Percentiles rank a stretch among this genome's conserved stretches.
Conservation (phyloP, 306 rosid species). For the Psophocarpus tetragonolobus region DNA sequence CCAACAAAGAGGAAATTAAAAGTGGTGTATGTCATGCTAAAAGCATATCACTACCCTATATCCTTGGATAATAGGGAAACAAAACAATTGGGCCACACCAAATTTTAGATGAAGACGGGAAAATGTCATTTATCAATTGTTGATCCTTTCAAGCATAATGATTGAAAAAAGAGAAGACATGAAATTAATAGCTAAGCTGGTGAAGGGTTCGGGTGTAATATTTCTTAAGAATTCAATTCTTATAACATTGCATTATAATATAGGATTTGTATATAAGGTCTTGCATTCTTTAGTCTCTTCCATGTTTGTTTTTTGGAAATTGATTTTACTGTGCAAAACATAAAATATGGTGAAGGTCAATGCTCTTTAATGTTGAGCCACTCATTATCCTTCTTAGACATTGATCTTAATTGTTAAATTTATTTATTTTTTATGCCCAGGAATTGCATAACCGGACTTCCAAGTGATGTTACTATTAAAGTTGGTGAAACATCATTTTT, state of each 20-base stretch:
- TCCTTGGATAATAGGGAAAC: not conserved
- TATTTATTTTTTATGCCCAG: conserved; percentile 35
- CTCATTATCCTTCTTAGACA: not conserved
- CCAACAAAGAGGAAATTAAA: not conserved
- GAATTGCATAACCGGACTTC: conserved; percentile 76
- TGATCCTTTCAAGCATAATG: not conserved
- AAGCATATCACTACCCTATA: not conserved
- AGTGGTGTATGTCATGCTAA: not conserved
- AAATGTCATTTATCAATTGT: not conserved
- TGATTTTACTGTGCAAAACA: not conserved
- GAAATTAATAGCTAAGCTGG: not conserved
- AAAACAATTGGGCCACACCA: not conserved
- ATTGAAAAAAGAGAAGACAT: not conserved
- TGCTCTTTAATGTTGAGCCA: not conserved
- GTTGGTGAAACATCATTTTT: conserved; percentile 70
- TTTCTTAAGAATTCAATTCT: not conserved
- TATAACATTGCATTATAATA: not conserved
- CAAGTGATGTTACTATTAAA: conserved; percentile 69
- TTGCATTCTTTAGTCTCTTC: not conserved
- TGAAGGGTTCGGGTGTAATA: conserved; percentile 2
- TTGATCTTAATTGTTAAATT: not conserved
- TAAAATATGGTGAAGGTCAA: not conserved
- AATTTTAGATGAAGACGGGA: not conserved
- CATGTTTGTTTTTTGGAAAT: not conserved
- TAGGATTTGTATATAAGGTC: not conserved